Evolutionary conservation across 345 rosid species (phyloP).

Genomic region (Excoecaria cochinchinensis): DNA sequence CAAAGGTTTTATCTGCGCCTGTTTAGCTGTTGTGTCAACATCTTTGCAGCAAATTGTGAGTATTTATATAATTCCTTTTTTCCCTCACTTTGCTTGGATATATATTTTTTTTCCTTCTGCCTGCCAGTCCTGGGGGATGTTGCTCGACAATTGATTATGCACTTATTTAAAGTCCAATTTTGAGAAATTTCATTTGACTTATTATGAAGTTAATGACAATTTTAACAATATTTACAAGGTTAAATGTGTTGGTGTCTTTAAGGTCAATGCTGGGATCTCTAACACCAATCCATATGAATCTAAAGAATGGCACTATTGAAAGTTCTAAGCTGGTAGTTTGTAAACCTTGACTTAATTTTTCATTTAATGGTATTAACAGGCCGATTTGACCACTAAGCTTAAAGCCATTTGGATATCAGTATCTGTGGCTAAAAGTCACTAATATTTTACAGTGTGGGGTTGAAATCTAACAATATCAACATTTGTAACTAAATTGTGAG

Average conservation of each 20-base stretch:
- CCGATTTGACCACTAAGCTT: neutral
- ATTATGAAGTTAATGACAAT: too few relatives aligned
- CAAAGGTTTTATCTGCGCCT: slow-evolving; percentile 88
- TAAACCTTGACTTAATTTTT: neutral
- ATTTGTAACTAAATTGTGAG: neutral
- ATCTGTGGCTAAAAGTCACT: neutral
- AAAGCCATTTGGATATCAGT: neutral
- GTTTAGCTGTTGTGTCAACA: slow-evolving; percentile 75
- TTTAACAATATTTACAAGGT: neutral
- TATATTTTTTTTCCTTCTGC: neutral
- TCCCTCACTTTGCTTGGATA: neutral
- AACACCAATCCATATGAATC: neutral
- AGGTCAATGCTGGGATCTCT: neutral
- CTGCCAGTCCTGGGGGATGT: neutral
- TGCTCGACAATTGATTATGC: neutral
- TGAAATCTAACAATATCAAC: neutral
- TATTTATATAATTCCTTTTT: slow-evolving; percentile 1
- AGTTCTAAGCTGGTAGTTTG: neutral
- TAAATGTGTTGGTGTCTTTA: neutral
- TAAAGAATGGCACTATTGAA: neutral
- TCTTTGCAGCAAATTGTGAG: slow-evolving; percentile 97
- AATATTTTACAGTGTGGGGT: neutral
- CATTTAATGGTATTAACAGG: neutral
- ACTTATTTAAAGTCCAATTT: neutral
- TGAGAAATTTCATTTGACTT: too few relatives aligned